These are phyloP conservation scores for Penstemon barbatus DNA, from an alignment of 257 asterid species.

Conservation along the genomic window DNA sequence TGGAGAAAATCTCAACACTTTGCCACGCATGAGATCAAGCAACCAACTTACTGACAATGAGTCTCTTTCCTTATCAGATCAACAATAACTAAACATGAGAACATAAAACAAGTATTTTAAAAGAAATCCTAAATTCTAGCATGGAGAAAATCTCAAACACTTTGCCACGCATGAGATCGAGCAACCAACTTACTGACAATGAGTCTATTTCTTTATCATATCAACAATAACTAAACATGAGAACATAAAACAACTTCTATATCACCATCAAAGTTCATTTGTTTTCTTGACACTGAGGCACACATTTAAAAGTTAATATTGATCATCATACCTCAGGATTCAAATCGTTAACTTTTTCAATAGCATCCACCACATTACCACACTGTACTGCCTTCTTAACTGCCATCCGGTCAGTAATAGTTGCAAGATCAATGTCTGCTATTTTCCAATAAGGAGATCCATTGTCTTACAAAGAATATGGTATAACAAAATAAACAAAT, in stretches of 20 bases:
- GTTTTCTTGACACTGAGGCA: background rate
- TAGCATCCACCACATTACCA: slow-evolving; percentile 92
- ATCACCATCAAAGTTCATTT: slow-evolving; percentile 2
- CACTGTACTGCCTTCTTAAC: slow-evolving; percentile 86
- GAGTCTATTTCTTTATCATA: too few relatives aligned
- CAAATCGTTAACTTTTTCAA: slow-evolving; percentile 83
- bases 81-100: background rate
- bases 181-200: background rate
- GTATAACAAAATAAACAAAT: background rate
- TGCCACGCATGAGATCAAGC: background rate
- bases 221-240: background rate
- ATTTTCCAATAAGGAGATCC: slow-evolving; percentile 50
- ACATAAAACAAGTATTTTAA: background rate
- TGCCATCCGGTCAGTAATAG: slow-evolving; percentile 82
- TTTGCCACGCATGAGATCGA: background rate
- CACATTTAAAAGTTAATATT: background rate
- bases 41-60: background rate
- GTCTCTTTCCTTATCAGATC: too few relatives aligned
- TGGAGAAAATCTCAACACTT: background rate
- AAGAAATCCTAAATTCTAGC: too few relatives aligned
- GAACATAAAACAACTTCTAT: background rate
- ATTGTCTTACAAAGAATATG: too few relatives aligned
- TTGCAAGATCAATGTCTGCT: slow-evolving; percentile 90
- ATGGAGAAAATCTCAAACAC: slow-evolving; percentile 1
- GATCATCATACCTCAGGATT: slow-evolving; percentile 68